Percentiles rank a stretch among this genome's conserved stretches.
phyloP scores from a whole-genome alignment of 148 eudicot genomes.

The Rhododendron williamsianum region DNA sequence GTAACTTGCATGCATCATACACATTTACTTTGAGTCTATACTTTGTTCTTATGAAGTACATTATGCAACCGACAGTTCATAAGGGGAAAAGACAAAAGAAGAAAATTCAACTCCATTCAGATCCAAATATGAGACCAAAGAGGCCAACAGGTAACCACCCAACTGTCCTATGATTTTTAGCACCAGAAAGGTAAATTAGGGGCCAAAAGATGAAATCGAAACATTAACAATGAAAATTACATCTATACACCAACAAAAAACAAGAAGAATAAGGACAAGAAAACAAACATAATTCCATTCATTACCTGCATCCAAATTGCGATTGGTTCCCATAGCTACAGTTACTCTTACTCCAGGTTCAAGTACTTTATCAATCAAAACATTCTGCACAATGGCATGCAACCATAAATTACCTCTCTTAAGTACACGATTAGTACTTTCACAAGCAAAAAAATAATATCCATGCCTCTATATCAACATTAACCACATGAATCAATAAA shows the following conservation, averaged over 20 bases:
- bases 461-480: not conserved
- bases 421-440: not conserved
- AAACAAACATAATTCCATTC: not conserved
- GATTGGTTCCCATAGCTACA: conserved; percentile 80
- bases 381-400: conserved; percentile 52
- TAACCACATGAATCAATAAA: not conserved
- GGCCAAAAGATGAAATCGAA: not conserved
- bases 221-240: not conserved
- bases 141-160: not conserved
- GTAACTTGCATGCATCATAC: not conserved
- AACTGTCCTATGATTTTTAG: not conserved
- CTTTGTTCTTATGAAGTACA: not conserved
- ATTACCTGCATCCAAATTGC: conserved; percentile 59
- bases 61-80: not conserved
- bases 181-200: not conserved
- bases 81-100: not conserved
- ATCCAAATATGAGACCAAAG: not conserved
- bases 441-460: conserved; percentile 5
- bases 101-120: not conserved
- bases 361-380: conserved; percentile 66
- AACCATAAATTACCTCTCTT: not conserved
- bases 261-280: not conserved
- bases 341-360: conserved; percentile 84
- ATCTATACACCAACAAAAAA: not conserved
- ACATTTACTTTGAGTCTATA: not conserved